A percentile compares a stretch with the other conserved stretches of the same genome.
These are phyloP conservation scores for Cytospora paraplurivora DNA, from an alignment of 2,329 filamentous ascomycete genomes.

Conservation along the genomic window DNA sequence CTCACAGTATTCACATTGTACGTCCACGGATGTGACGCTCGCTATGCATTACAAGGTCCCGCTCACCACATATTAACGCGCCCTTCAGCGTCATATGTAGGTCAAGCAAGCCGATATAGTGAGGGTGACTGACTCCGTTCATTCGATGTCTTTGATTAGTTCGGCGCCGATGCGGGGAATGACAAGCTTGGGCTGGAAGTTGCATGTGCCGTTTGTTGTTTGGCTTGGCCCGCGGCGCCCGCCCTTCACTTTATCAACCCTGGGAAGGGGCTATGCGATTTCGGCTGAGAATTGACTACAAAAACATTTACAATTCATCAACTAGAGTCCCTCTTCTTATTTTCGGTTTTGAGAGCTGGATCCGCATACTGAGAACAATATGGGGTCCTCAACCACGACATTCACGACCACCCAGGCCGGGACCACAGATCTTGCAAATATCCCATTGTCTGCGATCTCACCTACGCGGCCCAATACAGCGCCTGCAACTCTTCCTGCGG, in stretches of 20 bases:
- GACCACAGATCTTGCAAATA: background rate
- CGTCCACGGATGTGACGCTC: background rate
- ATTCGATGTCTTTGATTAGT: background rate
- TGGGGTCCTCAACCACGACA: background rate
- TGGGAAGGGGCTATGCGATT: no score
- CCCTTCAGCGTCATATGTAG: constrained; percentile 5
- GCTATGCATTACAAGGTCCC: background rate
- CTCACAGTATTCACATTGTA: no score
- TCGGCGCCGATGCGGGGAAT: constrained; percentile 11
- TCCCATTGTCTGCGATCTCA: background rate
- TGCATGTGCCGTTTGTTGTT: background rate
- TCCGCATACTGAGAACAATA: background rate
- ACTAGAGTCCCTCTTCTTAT: no score
- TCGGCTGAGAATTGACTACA: no score
- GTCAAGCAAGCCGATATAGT: background rate
- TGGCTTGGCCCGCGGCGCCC: background rate
- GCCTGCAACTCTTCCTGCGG: no score
- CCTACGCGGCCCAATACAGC: background rate
- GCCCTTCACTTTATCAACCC: background rate
- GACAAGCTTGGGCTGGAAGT: background rate
- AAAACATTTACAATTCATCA: no score
- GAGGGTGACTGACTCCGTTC: constrained; percentile 18
- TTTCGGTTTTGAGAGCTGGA: no score
- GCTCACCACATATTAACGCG: background rate
- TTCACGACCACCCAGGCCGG: constrained; percentile 5